These are phyloP conservation scores for Aspergillus uvarum DNA, from an alignment of 2,329 filamentous ascomycete genomes.

Conservation along the genomic window DNA sequence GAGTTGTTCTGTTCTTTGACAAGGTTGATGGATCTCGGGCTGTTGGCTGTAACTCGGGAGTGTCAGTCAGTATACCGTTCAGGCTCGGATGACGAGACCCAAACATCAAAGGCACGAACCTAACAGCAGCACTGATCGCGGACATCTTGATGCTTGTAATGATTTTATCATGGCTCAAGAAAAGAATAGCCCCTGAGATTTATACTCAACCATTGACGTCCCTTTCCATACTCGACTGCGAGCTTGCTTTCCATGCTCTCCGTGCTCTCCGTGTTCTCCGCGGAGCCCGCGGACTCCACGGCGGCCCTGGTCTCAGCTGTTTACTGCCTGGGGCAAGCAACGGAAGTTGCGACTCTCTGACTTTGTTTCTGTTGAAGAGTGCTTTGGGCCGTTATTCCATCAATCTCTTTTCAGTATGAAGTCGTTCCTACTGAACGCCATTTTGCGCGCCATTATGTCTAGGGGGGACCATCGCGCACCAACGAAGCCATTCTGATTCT, in stretches of 20 bases:
- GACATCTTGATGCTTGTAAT: neutral
- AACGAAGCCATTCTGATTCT: too few species aligned
- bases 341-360: neutral
- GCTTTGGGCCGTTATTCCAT: too few species aligned
- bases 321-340: neutral
- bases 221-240: neutral
- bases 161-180: neutral
- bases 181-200: neutral
- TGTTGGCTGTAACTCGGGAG: neutral
- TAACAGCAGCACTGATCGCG: neutral
- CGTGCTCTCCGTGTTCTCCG: conserved; percentile 15
- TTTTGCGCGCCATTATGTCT: too few species aligned
- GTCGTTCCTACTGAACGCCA: too few species aligned
- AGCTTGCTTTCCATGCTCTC: neutral
- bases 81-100: too few species aligned
- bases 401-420: too few species aligned
- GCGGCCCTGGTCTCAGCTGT: neutral
- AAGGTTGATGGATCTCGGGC: neutral
- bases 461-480: too few species aligned
- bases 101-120: neutral
- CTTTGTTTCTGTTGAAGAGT: too few species aligned
- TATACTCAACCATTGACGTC: neutral
- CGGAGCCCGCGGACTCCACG: conserved; percentile 18
- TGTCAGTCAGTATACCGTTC: neutral
- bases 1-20: neutral